These are phyloP conservation scores for Russula emetica DNA, from an alignment of 768 basidiomycete species.

Conservation along the genomic window DNA sequence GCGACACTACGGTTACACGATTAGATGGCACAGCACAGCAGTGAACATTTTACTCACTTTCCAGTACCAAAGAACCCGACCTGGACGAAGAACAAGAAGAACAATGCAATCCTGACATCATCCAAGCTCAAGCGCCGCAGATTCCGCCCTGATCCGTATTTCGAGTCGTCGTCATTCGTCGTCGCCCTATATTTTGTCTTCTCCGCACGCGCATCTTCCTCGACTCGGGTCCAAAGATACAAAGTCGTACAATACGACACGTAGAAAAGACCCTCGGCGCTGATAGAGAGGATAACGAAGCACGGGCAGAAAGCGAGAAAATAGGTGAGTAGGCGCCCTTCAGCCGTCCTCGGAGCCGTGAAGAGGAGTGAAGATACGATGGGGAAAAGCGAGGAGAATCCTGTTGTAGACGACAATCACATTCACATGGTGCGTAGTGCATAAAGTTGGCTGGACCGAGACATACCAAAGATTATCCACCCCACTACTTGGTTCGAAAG, in stretches of 20 bases:
- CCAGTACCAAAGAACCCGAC: conserved; percentile 83
- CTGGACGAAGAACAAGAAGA: conserved; percentile 85
- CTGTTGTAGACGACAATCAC: conserved; percentile 33
- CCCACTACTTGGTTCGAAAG: conserved; percentile 53
- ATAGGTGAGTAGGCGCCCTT: conserved; percentile 53
- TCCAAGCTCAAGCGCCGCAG: conserved; percentile 36
- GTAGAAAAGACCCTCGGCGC: conserved; percentile 78
- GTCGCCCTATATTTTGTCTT: not conserved
- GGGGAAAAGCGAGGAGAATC: conserved; percentile 49
- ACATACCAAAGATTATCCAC: conserved; percentile 62
- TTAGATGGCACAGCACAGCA: not conserved
- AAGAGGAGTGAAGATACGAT: conserved; percentile 53
- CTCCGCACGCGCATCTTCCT: conserved; percentile 36
- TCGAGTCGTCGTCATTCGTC: not conserved
- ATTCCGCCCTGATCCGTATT: conserved; percentile 26
- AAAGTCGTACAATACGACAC: conserved; percentile 61
- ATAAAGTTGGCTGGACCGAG: not conserved
- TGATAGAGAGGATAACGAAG: conserved; percentile 77
- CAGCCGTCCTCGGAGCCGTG: conserved; percentile 40
- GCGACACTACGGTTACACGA: conserved; percentile 27
- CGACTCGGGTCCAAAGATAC: conserved; percentile 63
- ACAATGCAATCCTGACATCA: conserved; percentile 68
- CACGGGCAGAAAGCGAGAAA: conserved; percentile 71
- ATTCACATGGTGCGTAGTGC: not conserved
- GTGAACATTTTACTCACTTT: conserved; percentile 49